Percentiles rank a stretch among this genome's conserved stretches.
These are phyloP conservation scores for Aspergillus sp. DNA, from an alignment of 2,329 filamentous ascomycete species.

Conservation along the genomic window DNA sequence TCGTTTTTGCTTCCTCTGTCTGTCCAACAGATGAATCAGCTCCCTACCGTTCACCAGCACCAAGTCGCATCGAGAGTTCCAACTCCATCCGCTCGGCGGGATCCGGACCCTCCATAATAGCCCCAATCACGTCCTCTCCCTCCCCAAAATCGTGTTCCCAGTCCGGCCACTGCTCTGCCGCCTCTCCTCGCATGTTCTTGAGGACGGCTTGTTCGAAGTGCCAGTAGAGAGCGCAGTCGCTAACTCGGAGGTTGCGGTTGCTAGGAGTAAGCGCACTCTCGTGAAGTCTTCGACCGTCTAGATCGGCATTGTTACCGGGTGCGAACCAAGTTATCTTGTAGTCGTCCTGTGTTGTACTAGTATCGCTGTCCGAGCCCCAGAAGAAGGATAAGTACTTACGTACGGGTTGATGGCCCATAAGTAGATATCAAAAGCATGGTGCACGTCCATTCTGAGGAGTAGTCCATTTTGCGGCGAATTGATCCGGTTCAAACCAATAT, in stretches of 20 bases:
- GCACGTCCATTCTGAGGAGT: constrained; percentile 3
- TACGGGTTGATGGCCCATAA: constrained; percentile 8
- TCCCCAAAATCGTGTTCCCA: constrained; percentile 13
- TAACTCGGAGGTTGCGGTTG: constrained; percentile 4
- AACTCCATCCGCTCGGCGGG: constrained; percentile 2
- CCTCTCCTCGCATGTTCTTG: constrained; percentile 13
- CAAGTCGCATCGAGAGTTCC: constrained; percentile 1
- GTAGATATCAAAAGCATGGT: constrained; percentile 7
- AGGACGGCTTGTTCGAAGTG: constrained; percentile 14
- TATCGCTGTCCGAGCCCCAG: background rate
- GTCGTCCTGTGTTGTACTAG: constrained; percentile 1
- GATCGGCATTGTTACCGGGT: too few species aligned
- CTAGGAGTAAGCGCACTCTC: too few species aligned
- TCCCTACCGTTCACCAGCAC: too few species aligned
- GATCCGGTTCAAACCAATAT: too few species aligned
- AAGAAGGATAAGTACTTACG: constrained; percentile 2
- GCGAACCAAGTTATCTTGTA: constrained; percentile 1
- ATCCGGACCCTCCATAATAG: constrained; percentile 4
- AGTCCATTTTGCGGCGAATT: constrained; percentile 8
- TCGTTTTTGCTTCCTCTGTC: too few species aligned
- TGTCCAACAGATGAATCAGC: too few species aligned
- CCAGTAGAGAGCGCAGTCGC: constrained; percentile 10
- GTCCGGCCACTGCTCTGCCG: constrained; percentile 11
- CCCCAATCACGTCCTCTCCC: constrained; percentile 10
- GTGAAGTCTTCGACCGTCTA: too few species aligned